Conservation (phyloP, 1,284 basidiomycete genomes). For the Bjerkandera adusta region DNA sequence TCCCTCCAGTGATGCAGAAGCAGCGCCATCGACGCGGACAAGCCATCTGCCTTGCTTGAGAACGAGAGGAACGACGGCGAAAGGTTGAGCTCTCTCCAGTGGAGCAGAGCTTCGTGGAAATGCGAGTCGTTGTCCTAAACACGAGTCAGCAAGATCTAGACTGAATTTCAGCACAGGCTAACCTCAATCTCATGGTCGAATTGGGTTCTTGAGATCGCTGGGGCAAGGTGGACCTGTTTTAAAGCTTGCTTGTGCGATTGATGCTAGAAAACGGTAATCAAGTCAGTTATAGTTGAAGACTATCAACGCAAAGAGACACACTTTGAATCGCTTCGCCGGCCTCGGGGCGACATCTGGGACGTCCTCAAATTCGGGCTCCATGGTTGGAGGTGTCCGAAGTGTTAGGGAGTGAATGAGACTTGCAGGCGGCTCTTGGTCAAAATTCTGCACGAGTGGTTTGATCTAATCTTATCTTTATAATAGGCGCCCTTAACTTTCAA, state of each 20-base stretch:
- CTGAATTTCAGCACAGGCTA: slow-evolving; percentile 20
- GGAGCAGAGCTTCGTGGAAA: slow-evolving; percentile 65
- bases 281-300: background rate
- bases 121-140: slow-evolving; percentile 68
- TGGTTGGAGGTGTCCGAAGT: too few relatives aligned
- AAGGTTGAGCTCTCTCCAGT: slow-evolving; percentile 81
- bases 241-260: slow-evolving; percentile 69
- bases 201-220: slow-evolving; percentile 54
- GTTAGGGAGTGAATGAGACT: too few relatives aligned
- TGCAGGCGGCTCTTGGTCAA: too few relatives aligned
- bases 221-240: slow-evolving; percentile 70
- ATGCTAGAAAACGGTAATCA: slow-evolving; percentile 46
- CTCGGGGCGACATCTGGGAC: slow-evolving; percentile 11
- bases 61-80: slow-evolving; percentile 75
- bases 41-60: slow-evolving; percentile 52
- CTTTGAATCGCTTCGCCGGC: slow-evolving; percentile 39
- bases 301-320: slow-evolving; percentile 15
- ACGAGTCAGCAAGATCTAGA: background rate
- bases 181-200: slow-evolving; percentile 64
- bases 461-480: too few relatives aligned
- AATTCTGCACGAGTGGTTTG: too few relatives aligned
- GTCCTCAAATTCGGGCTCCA: too few relatives aligned
- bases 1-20: slow-evolving; percentile 79
- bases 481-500: too few relatives aligned
- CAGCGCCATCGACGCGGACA: slow-evolving; percentile 78